Evolutionary conservation across 768 basidiomycete genomes (phyloP), one percentile per base, ranked within the genome.

Genomic region (Phylloporus sp.): DNA sequence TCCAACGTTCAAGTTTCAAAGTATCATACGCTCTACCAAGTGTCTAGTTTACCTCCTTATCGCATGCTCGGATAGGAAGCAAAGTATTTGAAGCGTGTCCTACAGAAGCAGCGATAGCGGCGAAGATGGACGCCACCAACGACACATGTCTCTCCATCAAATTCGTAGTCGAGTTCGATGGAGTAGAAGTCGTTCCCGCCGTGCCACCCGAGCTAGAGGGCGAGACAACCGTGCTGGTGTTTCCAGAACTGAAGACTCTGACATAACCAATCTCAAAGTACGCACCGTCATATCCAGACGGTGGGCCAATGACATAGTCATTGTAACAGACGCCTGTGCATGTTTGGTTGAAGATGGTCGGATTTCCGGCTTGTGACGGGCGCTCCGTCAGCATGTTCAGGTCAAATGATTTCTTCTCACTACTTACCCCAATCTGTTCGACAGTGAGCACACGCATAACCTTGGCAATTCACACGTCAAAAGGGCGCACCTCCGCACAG

Each of bases 231-330:
- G 64, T 66, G 54, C 55, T 70, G 12, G 63, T 63, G 24, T 70
- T 71, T 20, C 54, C 49, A 4, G 65, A 54, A 47, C 76, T 70
- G 58, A 71, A 84, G 13, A 84, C 70, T 41, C 76, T 74, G 52
- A 88, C 73, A 26, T 75, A 81, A 13, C 77, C 74, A 47, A 91
- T 76, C 63, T 91, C 88, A 58, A 89, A 92, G 70, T 83, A 86
- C 1, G 85, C 85, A 28, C 72, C 75, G 62, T 80, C 74, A 67
- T 83, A 89, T 58, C 76, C 77, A 16, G 80, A 76, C 4, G 80
- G 77, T 50, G 80, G 63, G 8, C 84, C 84, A 50, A 86, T 70
- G 36, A 89, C 86, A 51, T 80, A 86, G 70, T 86, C 80, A 11
- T 77, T 73, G 69, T 91, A 89, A 67, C 88, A 86, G 2, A 70